Evolutionary conservation across 441 rosid species (phyloP).

Genomic region (Erodium moschatum): DNA sequence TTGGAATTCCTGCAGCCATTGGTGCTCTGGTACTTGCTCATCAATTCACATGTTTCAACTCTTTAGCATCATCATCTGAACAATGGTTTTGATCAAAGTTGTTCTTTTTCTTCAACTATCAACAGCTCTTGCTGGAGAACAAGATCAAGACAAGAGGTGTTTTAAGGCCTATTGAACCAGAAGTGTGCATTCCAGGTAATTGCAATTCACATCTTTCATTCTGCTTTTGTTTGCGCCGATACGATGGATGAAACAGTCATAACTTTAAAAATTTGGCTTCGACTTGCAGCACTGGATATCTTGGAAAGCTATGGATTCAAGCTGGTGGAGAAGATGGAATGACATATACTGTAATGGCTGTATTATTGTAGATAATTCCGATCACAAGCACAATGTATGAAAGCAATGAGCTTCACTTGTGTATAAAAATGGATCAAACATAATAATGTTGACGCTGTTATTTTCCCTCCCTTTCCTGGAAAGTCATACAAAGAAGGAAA

Average conservation of each 20-base stretch:
- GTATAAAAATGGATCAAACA: no score
- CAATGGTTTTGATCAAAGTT: background rate
- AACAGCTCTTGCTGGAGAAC: constrained; percentile 64
- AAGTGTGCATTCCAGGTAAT: constrained; percentile 79
- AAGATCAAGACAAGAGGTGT: constrained; percentile 76
- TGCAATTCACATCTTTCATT: background rate
- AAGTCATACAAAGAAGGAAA: no score
- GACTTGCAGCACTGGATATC: constrained; percentile 61
- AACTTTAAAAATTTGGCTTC: background rate
- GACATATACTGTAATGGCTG: constrained; percentile 10
- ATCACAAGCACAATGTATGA: background rate
- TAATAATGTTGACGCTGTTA: no score
- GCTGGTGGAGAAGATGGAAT: constrained; percentile 52
- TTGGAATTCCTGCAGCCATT: constrained; percentile 76
- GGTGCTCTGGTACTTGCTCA: constrained; percentile 62
- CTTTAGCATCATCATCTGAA: background rate
- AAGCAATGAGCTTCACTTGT: no score
- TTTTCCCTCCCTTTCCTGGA: no score
- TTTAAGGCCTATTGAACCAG: constrained; percentile 69
- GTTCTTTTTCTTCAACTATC: constrained; percentile 12
- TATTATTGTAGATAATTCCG: background rate
- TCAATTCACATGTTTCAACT: background rate
- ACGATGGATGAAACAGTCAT: background rate
- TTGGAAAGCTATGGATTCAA: constrained; percentile 69
- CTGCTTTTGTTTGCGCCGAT: background rate